A percentile compares a stretch with the other conserved stretches of the same genome.
Conservation (phyloP, 1,139 yeast species). For the Wickerhamomyces sp. region DNA sequence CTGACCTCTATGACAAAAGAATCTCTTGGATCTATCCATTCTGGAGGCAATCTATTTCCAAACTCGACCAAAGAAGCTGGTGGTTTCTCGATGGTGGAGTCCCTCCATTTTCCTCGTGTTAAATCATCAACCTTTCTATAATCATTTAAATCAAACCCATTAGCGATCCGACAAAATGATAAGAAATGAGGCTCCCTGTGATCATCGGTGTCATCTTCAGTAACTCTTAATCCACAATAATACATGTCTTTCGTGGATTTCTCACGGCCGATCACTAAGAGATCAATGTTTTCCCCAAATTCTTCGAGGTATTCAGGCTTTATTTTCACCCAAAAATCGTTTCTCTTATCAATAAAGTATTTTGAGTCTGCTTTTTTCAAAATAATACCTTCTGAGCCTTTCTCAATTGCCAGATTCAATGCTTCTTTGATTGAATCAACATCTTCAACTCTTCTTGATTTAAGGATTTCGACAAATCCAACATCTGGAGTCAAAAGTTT, state of each 20-base stretch:
- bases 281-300: constrained; percentile 82
- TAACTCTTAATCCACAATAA: constrained; percentile 61
- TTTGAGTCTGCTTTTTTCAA: constrained; percentile 58
- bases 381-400: constrained; percentile 78
- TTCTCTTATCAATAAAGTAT: constrained; percentile 58
- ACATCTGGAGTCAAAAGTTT: constrained; percentile 44
- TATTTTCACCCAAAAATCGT: constrained; percentile 72
- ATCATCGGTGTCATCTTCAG: constrained; percentile 28
- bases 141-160: constrained; percentile 70
- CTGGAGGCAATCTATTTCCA: constrained; percentile 59
- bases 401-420: constrained; percentile 52
- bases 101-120: constrained; percentile 61
- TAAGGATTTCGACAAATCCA: constrained; percentile 53
- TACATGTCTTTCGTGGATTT: constrained; percentile 72
- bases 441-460: constrained; percentile 37
- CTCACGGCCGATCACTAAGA: constrained; percentile 72
- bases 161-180: constrained; percentile 78
- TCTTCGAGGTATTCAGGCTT: constrained; percentile 88
- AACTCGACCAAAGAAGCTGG: constrained; percentile 45
- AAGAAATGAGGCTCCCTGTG: constrained; percentile 31
- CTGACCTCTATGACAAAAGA: constrained; percentile 82
- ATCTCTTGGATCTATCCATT: constrained; percentile 76
- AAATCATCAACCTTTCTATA: constrained; percentile 51
- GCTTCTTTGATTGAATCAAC: constrained; percentile 51
- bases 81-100: constrained; percentile 32